Percentiles rank a stretch among this genome's conserved stretches.
These are phyloP conservation scores for Rhodotorula taiwanensis DNA, from an alignment of 768 basidiomycete species.

Conservation along the genomic window DNA sequence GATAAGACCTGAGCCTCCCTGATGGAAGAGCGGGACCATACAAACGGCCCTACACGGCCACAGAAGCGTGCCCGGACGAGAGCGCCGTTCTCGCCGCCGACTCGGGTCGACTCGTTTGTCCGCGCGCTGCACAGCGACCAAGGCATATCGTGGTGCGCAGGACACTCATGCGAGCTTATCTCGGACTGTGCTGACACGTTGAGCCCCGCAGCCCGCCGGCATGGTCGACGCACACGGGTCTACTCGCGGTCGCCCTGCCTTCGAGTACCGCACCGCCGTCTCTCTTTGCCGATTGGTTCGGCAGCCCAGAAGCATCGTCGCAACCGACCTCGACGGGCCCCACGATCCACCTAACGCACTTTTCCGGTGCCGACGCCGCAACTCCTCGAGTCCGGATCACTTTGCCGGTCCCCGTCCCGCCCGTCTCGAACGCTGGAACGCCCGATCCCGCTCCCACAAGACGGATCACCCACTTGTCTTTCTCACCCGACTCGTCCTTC, in stretches of 20 bases:
- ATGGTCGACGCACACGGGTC: background rate
- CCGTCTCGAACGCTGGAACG: background rate
- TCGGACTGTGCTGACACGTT: too few species aligned
- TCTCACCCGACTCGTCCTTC: slow-evolving; percentile 13
- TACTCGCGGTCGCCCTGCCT: background rate
- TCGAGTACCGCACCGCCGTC: background rate
- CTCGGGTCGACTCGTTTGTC: too few species aligned
- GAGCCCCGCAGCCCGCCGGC: background rate
- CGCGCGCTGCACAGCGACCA: too few species aligned
- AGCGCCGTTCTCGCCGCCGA: background rate
- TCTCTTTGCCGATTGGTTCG: too few species aligned
- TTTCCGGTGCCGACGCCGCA: slow-evolving; percentile 1
- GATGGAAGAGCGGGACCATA: too few species aligned
- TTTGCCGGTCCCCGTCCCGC: slow-evolving; percentile 15
- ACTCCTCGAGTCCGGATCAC: slow-evolving; percentile 3
- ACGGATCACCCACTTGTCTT: slow-evolving; percentile 19
- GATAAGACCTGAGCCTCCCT: too few species aligned
- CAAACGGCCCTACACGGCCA: too few species aligned
- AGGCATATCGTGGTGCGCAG: too few species aligned
- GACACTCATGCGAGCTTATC: too few species aligned
- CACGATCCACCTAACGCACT: slow-evolving; percentile 15
- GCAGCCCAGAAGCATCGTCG: too few species aligned
- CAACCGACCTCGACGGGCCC: background rate
- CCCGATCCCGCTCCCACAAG: background rate
- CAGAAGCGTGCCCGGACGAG: too few species aligned